Conservation (phyloP, 2,329 filamentous ascomycete genomes). For the Alternaria gaisen region DNA sequence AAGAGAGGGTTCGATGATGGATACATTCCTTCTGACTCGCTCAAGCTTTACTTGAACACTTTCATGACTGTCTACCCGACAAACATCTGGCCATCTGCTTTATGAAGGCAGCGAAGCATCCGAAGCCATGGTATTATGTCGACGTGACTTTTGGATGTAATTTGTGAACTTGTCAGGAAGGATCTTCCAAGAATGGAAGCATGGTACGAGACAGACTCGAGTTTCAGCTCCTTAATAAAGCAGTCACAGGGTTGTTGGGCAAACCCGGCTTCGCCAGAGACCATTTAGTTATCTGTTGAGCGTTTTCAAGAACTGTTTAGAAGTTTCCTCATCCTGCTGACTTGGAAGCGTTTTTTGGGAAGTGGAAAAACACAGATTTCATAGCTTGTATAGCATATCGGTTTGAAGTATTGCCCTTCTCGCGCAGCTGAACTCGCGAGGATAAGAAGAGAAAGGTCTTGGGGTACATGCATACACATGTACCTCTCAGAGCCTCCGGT, state of each 20-base stretch:
- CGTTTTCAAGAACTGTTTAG: no score
- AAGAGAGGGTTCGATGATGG: no score
- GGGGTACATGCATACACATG: neutral
- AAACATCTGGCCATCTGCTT: no score
- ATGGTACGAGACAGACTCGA: neutral
- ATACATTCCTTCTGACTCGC: rapidly evolving
- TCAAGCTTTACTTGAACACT: no score
- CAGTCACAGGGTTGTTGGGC: neutral
- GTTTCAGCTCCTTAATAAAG: neutral
- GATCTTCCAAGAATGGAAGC: neutral
- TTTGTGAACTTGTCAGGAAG: neutral
- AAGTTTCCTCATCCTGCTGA: neutral
- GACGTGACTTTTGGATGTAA: no score
- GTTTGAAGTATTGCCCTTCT: neutral
- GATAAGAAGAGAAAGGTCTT: neutral
- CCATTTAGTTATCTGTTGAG: no score
- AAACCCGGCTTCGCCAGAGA: no score
- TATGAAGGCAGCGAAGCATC: no score
- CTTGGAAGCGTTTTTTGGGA: neutral
- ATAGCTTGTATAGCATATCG: neutral
- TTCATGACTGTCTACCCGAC: no score
- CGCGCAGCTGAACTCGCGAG: neutral
- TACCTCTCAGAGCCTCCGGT: neutral
- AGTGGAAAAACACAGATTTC: neutral
- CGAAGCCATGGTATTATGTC: no score